Evolutionary conservation across 208 protist species (phyloP), one percentile per base, ranked within the genome.

Genomic region (Histomonas meleagridis): DNA sequence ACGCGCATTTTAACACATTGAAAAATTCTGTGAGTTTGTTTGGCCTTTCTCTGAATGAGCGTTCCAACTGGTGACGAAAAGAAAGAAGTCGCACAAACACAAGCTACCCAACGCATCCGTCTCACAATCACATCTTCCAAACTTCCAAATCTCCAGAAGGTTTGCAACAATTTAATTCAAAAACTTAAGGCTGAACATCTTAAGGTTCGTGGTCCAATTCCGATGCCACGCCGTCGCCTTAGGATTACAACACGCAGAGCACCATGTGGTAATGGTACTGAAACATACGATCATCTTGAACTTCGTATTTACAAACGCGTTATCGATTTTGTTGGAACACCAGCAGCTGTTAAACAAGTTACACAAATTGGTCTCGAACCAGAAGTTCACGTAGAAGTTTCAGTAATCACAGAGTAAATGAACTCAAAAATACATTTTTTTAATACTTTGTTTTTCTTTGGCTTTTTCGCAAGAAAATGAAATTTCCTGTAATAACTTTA

Each of bases 281-380:
- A 91, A n/a, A 91, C 81, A 91, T 91, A 91, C 81, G 81, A 91
- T 48, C 48, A 91, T 46, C 62, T 69, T 40, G 55, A 57, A 62
- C 81, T 69, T 57, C 48, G 55, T 69, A 65, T 91, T 35, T 65
- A 91, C 49, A 91, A 91, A 48, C 23, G 81, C 7, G 70, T 79
- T 79, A 79, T 79, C 40, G 70, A 79, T 79, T 79, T 79, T 35
- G n/a, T 46, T 23, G 70, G 70, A 23, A 79, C 70, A 49, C 40
- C 70, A 46, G 70, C n/a, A 49, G 32, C 70, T 51, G 70, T 79
- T 51, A 79, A 79, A 35, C 70, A 79, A 79, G 70, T 79, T 79
- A 79, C 70, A 79, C 70, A 79, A 35, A 79, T 79, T 35, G 70
- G n/a, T n/a, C 28, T 79, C 23, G 70, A 79, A 35, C 70, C 70